Evolutionary conservation across 2,329 filamentous ascomycete genomes (phyloP), one percentile per base, ranked within the genome.

Genomic region (Talaromyces islandicus): DNA sequence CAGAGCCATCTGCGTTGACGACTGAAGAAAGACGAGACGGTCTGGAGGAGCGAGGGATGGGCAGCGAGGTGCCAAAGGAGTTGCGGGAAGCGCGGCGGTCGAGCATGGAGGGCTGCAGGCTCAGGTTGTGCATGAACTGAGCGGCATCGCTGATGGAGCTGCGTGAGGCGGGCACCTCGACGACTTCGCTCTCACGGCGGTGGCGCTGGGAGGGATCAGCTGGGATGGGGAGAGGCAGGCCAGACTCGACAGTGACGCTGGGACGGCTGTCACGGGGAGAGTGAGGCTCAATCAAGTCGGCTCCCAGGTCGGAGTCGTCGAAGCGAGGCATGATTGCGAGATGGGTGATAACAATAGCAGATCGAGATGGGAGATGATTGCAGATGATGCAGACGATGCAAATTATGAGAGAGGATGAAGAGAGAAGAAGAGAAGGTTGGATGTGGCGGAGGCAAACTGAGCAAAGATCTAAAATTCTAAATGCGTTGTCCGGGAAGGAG

Each of bases 41-140:
- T 66, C 88, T 83, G 74, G 89, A 88, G 52, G 86, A 85, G 66
- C 85, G 80, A 54, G 88, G 88, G 66, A 91, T 91, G 57, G 88
- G 88, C 17, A 91, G 82, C 21, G 87, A 83, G 54, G 86, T 81
- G 63, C 88, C 88, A 70, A 91, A 91, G 19, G 88, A 91, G 82
- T 91, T 91, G 64, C 88, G 84, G 21, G 88, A 91, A 53, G 83
- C 81, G 65, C 88, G 78, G 63, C 88, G 81, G 65, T 88, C 85
- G 73, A 81, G 85, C 79, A 85, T 85, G 7, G 87, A 90, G 17
- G 87, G 88, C 14, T 83, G 79, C 52, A 87, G 76, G 68, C 85
- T 89, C 68, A 91, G 79, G 68, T 84, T 86, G 81, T 91, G 88
- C 88, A 91, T 90, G 75, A 87, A 88, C 65, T 83, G 80, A 51